A percentile compares a stretch with the other conserved stretches of the same genome.
phyloP scores from a whole-genome alignment of 2,329 filamentous ascomycete species.

The Lecanicillium sp. region DNA sequence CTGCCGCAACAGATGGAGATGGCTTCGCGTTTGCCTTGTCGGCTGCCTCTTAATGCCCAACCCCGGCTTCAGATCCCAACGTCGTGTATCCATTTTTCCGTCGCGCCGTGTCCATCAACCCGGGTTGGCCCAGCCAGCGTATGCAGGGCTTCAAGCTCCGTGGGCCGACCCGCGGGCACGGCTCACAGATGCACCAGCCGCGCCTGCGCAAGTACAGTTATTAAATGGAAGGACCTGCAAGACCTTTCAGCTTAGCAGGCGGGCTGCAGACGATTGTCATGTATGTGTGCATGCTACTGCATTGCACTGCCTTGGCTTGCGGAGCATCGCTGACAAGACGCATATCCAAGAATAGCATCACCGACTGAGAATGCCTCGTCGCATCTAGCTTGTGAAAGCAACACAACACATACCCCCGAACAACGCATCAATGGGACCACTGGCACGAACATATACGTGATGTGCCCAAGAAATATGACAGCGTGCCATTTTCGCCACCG shows the following conservation, averaged over 20 bases:
- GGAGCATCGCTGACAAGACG: neutral
- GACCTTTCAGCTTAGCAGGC: slow-evolving; percentile 8
- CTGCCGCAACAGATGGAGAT: neutral
- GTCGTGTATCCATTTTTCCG: slow-evolving; percentile 12
- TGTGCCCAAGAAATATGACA: neutral
- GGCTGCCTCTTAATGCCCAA: slow-evolving; percentile 13
- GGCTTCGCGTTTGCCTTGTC: neutral
- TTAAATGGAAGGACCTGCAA: neutral
- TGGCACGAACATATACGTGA: neutral
- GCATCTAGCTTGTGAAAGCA: neutral
- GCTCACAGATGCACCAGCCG: slow-evolving; percentile 4
- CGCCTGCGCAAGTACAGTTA: slow-evolving; percentile 1
- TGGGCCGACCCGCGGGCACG: neutral
- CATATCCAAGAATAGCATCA: slow-evolving; percentile 7
- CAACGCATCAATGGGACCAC: neutral
- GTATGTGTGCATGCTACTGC: neutral
- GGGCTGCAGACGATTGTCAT: neutral
- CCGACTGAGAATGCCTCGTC: neutral
- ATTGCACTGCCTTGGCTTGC: neutral
- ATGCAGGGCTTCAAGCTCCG: slow-evolving; percentile 16
- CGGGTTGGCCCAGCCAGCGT: slow-evolving; percentile 8
- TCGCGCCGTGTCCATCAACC: too few relatives aligned
- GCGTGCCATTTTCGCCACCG: slow-evolving; percentile 10
- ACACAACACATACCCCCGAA: too few relatives aligned
- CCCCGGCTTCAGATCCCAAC: slow-evolving; percentile 19